Conservation (phyloP, 768 basidiomycete genomes). For the Phallus indusiatus region DNA sequence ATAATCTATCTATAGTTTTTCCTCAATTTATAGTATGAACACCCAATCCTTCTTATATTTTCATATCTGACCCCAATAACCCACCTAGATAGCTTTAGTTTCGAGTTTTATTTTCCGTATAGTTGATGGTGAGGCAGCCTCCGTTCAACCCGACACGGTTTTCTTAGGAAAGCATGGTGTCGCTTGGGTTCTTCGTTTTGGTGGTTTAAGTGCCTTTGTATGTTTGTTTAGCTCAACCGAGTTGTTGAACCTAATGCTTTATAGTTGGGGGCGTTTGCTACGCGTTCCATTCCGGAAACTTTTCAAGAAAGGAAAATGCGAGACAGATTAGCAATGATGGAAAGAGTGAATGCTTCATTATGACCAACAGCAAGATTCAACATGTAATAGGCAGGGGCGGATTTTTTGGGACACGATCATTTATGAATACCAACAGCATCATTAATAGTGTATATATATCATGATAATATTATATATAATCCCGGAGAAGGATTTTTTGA, state of each 20-base stretch:
- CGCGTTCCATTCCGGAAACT: slow-evolving; percentile 79
- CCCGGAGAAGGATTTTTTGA: no score
- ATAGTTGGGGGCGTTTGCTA: slow-evolving; percentile 61
- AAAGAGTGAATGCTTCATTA: slow-evolving; percentile 18
- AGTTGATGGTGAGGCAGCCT: slow-evolving; percentile 45
- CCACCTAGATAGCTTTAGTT: slow-evolving; percentile 64
- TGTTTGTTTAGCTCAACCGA: slow-evolving; percentile 12
- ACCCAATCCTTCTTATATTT: slow-evolving; percentile 6
- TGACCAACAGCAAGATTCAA: not conserved
- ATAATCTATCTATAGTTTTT: slow-evolving; percentile 91
- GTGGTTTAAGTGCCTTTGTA: slow-evolving; percentile 73
- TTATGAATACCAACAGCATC: not conserved
- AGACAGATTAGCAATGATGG: slow-evolving; percentile 70
- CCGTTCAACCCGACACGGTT: slow-evolving; percentile 33
- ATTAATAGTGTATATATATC: no score
- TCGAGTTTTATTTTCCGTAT: slow-evolving; percentile 78
- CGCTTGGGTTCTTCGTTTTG: slow-evolving; percentile 89
- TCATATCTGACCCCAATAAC: slow-evolving; percentile 1
- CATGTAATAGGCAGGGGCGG: not conserved
- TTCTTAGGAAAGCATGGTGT: slow-evolving; percentile 84
- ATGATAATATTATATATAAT: no score
- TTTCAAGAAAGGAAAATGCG: slow-evolving; percentile 88
- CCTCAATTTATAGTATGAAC: slow-evolving; percentile 83
- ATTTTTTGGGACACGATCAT: not conserved
- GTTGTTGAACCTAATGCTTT: not conserved